These are phyloP conservation scores for Acer yangbiense DNA, from an alignment of 345 rosid genomes.

Conservation along the genomic window DNA sequence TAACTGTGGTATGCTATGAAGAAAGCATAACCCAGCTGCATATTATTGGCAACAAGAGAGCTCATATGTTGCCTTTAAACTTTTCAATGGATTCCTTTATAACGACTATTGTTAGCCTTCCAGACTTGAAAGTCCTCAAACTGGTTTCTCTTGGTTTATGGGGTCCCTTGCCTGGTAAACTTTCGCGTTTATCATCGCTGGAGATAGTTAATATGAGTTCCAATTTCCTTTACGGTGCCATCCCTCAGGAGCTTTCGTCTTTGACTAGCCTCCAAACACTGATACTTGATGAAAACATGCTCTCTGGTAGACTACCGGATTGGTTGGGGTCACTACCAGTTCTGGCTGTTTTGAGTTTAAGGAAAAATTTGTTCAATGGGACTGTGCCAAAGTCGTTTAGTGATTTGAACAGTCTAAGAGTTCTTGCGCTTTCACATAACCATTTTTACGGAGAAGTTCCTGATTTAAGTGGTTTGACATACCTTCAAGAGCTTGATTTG, in stretches of 20 bases:
- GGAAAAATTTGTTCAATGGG: slow-evolving; percentile 73
- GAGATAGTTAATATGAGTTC: slow-evolving; percentile 91
- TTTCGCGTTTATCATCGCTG: slow-evolving; percentile 59
- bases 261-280: slow-evolving; percentile 67
- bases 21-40: slow-evolving; percentile 80
- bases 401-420: slow-evolving; percentile 69
- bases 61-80: slow-evolving; percentile 54
- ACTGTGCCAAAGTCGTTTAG: slow-evolving; percentile 71
- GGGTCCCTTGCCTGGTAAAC: slow-evolving; percentile 82
- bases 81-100: slow-evolving; percentile 82
- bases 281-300: slow-evolving; percentile 79
- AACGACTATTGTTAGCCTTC: slow-evolving; percentile 72
- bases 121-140: slow-evolving; percentile 78
- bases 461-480: slow-evolving; percentile 62
- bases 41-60: slow-evolving; percentile 56
- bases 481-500: slow-evolving; percentile 87
- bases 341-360: slow-evolving; percentile 74
- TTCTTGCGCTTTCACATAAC: slow-evolving; percentile 77
- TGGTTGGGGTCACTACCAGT: slow-evolving; percentile 62
- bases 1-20: slow-evolving; percentile 87
- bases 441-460: slow-evolving; percentile 73
- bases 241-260: slow-evolving; percentile 68
- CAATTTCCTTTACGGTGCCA: slow-evolving; percentile 61
- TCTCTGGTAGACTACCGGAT: slow-evolving; percentile 61
- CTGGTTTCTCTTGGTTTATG: slow-evolving; percentile 86